Percentiles rank a stretch among this genome's conserved stretches.
These are phyloP conservation scores for Flaveria robusta DNA, from an alignment of 129 eudicot genomes.

Conservation along the genomic window DNA sequence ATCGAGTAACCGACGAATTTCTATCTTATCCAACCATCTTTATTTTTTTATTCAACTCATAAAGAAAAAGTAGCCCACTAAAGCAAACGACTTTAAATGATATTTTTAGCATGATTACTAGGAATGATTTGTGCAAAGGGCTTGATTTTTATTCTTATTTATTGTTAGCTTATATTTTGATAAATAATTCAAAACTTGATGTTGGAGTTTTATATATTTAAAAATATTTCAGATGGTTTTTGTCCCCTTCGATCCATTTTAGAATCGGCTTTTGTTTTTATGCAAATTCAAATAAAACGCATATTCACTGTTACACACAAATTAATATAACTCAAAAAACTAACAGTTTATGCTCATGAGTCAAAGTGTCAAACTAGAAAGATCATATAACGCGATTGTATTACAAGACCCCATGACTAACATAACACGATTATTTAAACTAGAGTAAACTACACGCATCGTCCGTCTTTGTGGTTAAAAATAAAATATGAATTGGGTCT, in stretches of 20 bases:
- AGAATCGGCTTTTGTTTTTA: not conserved
- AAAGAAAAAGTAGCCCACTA: constrained; percentile 3
- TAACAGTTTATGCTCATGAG: not conserved
- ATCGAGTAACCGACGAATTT: not conserved
- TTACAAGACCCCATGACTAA: not conserved
- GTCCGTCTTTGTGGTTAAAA: no score
- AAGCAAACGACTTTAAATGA: not conserved
- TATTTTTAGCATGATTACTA: no score
- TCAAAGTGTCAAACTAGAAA: not conserved
- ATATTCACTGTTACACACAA: no score
- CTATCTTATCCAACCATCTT: not conserved
- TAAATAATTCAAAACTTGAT: no score
- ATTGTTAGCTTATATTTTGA: no score
- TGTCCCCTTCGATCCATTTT: not conserved
- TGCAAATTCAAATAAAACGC: no score
- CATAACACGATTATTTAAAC: no score
- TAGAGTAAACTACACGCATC: no score
- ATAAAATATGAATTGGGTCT: no score
- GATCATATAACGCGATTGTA: not conserved
- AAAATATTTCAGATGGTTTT: not conserved
- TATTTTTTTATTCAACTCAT: not conserved
- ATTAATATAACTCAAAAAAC: not conserved
- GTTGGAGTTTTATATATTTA: not conserved
- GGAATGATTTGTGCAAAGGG: not conserved
- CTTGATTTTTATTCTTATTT: not conserved